Percentiles rank a stretch among this genome's conserved stretches.
phyloP scores from a whole-genome alignment of 2,329 filamentous ascomycete genomes.

The Epicoccum nigrum region DNA sequence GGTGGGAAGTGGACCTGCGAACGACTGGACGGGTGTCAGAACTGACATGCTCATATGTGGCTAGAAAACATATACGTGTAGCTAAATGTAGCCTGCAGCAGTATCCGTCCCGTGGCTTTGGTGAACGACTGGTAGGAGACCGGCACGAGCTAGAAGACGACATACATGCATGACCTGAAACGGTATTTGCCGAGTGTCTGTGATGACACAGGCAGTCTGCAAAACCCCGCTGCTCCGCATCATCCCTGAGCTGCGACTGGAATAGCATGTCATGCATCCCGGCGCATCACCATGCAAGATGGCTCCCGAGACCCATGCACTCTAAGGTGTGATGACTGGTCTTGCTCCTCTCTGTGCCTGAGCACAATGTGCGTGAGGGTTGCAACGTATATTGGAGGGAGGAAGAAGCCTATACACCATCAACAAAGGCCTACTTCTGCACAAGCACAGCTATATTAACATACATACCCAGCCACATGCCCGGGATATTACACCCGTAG shows the following conservation, averaged over 20 bases:
- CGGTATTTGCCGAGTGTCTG: slow-evolving; percentile 6
- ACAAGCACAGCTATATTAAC: slow-evolving; percentile 3
- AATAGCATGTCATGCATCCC: slow-evolving; percentile 15
- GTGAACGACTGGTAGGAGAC: slow-evolving; percentile 13
- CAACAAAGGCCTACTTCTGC: not conserved
- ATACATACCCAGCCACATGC: slow-evolving; percentile 4
- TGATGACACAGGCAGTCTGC: slow-evolving; percentile 6
- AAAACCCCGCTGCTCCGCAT: slow-evolving; percentile 8
- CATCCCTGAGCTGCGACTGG: not conserved
- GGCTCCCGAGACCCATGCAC: slow-evolving; percentile 17
- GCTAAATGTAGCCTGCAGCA: slow-evolving; percentile 3
- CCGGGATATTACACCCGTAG: not conserved
- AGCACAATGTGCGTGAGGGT: slow-evolving; percentile 1
- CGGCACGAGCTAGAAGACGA: slow-evolving; percentile 19
- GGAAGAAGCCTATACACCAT: not conserved
- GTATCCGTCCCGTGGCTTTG: slow-evolving; percentile 5
- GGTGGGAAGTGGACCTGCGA: not conserved
- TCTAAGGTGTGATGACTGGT: slow-evolving; percentile 7
- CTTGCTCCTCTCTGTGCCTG: slow-evolving; percentile 3
- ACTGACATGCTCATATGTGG: slow-evolving; percentile 9
- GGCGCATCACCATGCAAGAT: slow-evolving; percentile 12
- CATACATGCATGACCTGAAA: slow-evolving; percentile 10
- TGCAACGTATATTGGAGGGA: slow-evolving; percentile 5
- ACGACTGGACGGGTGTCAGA: slow-evolving; percentile 19
- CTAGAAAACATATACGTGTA: slow-evolving; percentile 14